Evolutionary conservation across 768 basidiomycete genomes (phyloP).

Genomic region (Mycena amicta): DNA sequence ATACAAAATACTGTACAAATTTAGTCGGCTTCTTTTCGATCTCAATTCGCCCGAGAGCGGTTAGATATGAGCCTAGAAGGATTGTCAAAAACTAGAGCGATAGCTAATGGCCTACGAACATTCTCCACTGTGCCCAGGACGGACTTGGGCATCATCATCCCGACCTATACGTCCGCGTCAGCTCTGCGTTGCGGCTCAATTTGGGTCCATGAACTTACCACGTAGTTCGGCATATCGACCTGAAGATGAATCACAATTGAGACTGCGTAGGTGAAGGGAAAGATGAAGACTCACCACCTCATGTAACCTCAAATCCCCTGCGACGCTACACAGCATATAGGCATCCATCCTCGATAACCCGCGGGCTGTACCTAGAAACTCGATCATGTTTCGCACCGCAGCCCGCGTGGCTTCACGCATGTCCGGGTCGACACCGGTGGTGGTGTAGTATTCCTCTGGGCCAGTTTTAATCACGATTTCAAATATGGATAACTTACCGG

Average conservation of each 20-base stretch:
- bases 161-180: slow-evolving; percentile 14
- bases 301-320: slow-evolving; percentile 59
- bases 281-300: slow-evolving; percentile 51
- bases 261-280: slow-evolving; percentile 7
- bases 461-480: too few relatives aligned
- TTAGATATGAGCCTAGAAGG: too few relatives aligned
- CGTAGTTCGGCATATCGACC: slow-evolving; percentile 71
- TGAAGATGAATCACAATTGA: slow-evolving; percentile 21
- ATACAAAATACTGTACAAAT: too few relatives aligned
- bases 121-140: slow-evolving; percentile 4
- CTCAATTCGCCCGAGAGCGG: too few relatives aligned
- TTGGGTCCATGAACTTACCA: slow-evolving; percentile 40
- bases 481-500: not conserved
- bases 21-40: too few relatives aligned
- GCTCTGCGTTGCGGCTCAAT: not conserved
- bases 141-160: slow-evolving; percentile 26
- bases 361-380: slow-evolving; percentile 47
- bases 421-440: slow-evolving; percentile 60
- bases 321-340: slow-evolving; percentile 65
- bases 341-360: slow-evolving; percentile 49
- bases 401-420: slow-evolving; percentile 56
- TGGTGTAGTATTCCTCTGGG: slow-evolving; percentile 53
- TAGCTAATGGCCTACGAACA: too few relatives aligned
- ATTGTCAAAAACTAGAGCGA: too few relatives aligned
- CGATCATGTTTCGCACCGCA: slow-evolving; percentile 62